Conservation (phyloP, 2,329 filamentous ascomycete species). For the Dactylellina drechsleri region DNA sequence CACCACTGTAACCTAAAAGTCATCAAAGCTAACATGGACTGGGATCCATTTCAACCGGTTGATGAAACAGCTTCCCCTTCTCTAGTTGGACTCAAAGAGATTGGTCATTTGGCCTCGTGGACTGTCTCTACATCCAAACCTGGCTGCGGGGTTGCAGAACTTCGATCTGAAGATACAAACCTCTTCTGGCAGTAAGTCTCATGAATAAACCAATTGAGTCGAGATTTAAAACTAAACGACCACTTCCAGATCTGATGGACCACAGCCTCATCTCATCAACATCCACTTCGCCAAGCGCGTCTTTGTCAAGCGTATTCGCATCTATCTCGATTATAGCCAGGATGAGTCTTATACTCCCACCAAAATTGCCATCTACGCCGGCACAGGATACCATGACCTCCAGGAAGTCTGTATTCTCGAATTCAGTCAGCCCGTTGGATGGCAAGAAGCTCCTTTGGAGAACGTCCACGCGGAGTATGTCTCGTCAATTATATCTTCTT, state of each 20-base stretch:
- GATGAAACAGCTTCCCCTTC: slow-evolving; percentile 18
- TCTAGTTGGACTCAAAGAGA: slow-evolving; percentile 75
- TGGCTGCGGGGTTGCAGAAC: slow-evolving; percentile 79
- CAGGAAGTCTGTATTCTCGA: slow-evolving; percentile 85
- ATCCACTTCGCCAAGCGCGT: slow-evolving; percentile 88
- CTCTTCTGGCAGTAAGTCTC: slow-evolving; percentile 79
- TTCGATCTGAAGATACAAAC: slow-evolving; percentile 76
- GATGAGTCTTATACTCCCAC: slow-evolving; percentile 98
- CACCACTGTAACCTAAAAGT: background rate
- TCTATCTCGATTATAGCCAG: slow-evolving; percentile 88
- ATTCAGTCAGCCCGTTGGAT: slow-evolving; percentile 82
- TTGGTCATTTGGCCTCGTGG: slow-evolving; percentile 83
- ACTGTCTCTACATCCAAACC: slow-evolving; percentile 84
- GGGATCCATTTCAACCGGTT: background rate
- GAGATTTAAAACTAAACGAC: slow-evolving; percentile 11
- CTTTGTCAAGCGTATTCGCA: slow-evolving; percentile 78
- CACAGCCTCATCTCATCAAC: slow-evolving; percentile 82
- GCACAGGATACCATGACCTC: slow-evolving; percentile 89
- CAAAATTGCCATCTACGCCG: slow-evolving; percentile 86
- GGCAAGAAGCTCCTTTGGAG: slow-evolving; percentile 83
- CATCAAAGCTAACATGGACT: slow-evolving; percentile 17
- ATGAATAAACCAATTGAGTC: background rate
- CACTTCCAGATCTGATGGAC: slow-evolving; percentile 77
- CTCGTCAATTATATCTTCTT: background rate
- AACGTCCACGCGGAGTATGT: slow-evolving; percentile 65